These are phyloP conservation scores for Cyanidioschyzon merolae DNA, from an alignment of 23 red algal species.

Conservation along the genomic window DNA sequence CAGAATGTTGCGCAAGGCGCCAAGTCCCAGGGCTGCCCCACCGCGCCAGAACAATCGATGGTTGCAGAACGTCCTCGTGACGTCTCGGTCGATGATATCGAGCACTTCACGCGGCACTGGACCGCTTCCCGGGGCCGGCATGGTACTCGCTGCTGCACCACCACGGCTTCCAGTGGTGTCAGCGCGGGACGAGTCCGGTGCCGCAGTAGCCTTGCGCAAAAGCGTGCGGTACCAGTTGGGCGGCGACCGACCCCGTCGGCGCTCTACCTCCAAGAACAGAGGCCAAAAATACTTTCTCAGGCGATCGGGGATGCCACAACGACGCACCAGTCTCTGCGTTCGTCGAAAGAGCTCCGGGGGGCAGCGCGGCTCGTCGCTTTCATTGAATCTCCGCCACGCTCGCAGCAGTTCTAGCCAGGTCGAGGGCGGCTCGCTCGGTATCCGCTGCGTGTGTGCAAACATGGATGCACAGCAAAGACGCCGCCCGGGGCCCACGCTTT, in stretches of 20 bases:
- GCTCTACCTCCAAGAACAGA: slow-evolving; percentile 1
- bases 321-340: not conserved
- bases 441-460: too few species aligned
- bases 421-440: too few species aligned
- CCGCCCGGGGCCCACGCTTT: too few species aligned
- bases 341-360: not conserved
- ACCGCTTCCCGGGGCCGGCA: not conserved
- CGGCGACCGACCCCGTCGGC: not conserved
- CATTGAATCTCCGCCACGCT: not conserved
- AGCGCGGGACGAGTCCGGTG: too few species aligned
- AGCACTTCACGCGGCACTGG: slow-evolving; percentile 48
- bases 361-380: not conserved
- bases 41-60: slow-evolving; percentile 82
- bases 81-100: slow-evolving; percentile 71
- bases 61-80: slow-evolving; percentile 63
- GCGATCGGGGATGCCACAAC: not conserved
- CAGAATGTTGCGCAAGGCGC: slow-evolving; percentile 61
- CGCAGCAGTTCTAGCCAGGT: not conserved
- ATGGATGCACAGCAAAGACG: too few species aligned
- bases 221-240: not conserved
- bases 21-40: slow-evolving; percentile 68
- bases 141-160: not conserved
- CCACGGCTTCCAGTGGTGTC: too few species aligned
- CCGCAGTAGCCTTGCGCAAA: not conserved
- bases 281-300: not conserved